Percentiles rank a stretch among this genome's conserved stretches.
Evolutionary conservation across 352 stramenopile species (phyloP).

Genomic region (Pythium myriotylum): DNA sequence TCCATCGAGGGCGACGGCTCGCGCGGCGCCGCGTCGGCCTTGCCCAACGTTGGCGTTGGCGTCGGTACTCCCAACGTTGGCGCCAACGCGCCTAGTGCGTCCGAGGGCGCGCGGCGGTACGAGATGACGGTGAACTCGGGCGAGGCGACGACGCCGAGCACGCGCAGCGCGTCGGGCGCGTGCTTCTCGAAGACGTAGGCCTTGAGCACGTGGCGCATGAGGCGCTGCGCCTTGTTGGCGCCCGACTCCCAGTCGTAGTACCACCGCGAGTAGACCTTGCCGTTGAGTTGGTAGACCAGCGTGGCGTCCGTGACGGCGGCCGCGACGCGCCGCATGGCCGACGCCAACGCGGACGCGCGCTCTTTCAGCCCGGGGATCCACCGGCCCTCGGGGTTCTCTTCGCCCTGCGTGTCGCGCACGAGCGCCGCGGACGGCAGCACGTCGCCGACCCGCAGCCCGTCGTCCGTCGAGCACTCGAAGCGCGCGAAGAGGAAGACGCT

Average conservation of each 20-base stretch:
- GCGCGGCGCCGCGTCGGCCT: slow-evolving; percentile 13
- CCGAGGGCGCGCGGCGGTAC: slow-evolving; percentile 57
- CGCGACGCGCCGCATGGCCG: slow-evolving; percentile 22
- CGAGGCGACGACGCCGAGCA: slow-evolving; percentile 51
- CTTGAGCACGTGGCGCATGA: slow-evolving; percentile 50
- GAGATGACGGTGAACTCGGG: slow-evolving; percentile 76
- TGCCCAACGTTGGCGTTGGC: slow-evolving; percentile 6
- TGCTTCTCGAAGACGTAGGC: slow-evolving; percentile 43
- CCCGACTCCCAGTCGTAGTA: slow-evolving; percentile 54
- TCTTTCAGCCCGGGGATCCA: slow-evolving; percentile 63
- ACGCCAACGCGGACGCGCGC: slow-evolving; percentile 34
- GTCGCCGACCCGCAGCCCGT: slow-evolving; percentile 39
- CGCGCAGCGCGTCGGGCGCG: slow-evolving; percentile 36
- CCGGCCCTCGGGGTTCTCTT: slow-evolving; percentile 56
- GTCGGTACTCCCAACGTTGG: too few relatives aligned
- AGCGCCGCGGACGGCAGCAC: slow-evolving; percentile 50
- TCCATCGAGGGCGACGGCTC: slow-evolving; percentile 14
- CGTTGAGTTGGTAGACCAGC: slow-evolving; percentile 42
- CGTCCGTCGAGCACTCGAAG: slow-evolving; percentile 38
- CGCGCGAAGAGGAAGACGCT: slow-evolving; percentile 34
- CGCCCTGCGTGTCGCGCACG: slow-evolving; percentile 39
- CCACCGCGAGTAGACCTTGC: slow-evolving; percentile 47
- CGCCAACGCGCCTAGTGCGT: slow-evolving; percentile 18
- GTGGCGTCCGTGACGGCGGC: slow-evolving; percentile 24
- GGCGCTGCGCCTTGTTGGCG: slow-evolving; percentile 44